These are phyloP conservation scores for Solanum megistacrolobum DNA, from an alignment of 257 asterid species.

Conservation along the genomic window DNA sequence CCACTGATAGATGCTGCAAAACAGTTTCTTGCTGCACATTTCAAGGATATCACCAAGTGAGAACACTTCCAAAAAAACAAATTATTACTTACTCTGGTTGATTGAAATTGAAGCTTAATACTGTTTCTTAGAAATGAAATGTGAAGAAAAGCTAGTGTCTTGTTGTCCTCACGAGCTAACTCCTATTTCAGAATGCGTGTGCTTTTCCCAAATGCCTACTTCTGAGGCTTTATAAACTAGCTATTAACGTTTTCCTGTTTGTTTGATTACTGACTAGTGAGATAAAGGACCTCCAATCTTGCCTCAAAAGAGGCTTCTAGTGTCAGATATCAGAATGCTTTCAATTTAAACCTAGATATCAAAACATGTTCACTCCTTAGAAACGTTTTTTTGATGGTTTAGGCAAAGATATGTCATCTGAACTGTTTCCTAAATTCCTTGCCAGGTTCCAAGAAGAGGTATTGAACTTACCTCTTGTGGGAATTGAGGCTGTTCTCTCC, in stretches of 20 bases:
- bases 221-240: neutral
- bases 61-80: neutral
- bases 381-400: neutral
- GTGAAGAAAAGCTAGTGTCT: neutral
- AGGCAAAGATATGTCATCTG: neutral
- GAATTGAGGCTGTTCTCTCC: constrained; percentile 8
- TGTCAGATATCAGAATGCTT: neutral
- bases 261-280: neutral
- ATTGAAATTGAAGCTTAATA: neutral
- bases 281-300: neutral
- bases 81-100: neutral
- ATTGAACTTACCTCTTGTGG: constrained; percentile 8
- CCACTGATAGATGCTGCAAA: constrained; percentile 6
- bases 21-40: constrained; percentile 6
- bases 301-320: neutral
- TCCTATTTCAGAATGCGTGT: neutral
- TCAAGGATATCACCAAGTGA: constrained; percentile 9
- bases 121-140: neutral
- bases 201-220: neutral
- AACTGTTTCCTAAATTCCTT: neutral
- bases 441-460: constrained; percentile 10
- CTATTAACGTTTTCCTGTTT: neutral
- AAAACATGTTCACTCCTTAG: neutral
- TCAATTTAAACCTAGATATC: neutral
- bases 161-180: neutral